These are phyloP conservation scores for Bassia scoparia DNA, from an alignment of 148 eudicot species.

Conservation along the genomic window DNA sequence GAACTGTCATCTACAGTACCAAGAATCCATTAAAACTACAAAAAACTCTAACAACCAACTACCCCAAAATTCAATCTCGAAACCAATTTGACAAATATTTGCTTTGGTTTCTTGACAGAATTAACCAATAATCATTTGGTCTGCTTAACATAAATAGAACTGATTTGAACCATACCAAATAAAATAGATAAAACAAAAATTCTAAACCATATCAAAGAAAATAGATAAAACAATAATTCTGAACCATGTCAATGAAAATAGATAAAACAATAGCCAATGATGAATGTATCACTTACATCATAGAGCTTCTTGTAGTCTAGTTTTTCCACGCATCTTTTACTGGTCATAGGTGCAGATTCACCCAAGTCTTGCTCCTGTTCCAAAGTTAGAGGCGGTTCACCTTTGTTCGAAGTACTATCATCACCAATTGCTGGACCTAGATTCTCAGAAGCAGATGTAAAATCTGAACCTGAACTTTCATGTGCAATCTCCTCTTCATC, in stretches of 20 bases:
- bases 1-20: not conserved
- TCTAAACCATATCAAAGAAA: not conserved
- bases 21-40: not conserved
- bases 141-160: not conserved
- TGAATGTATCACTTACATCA: constrained; percentile 61
- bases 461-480: constrained; percentile 79
- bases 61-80: not conserved
- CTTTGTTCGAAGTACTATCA: constrained; percentile 25
- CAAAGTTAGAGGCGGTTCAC: constrained; percentile 26
- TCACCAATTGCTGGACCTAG: constrained; percentile 39
- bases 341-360: constrained; percentile 38
- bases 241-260: not conserved
- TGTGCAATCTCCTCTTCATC: constrained; percentile 42
- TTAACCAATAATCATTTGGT: not conserved
- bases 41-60: not conserved
- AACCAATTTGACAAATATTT: not conserved
- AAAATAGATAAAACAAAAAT: not conserved
- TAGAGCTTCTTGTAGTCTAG: constrained; percentile 89
- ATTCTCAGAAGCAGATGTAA: constrained; percentile 86
- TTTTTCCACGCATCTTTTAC: constrained; percentile 57
- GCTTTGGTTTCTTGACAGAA: constrained; percentile 1
- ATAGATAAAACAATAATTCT: not conserved
- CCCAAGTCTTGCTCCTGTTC: constrained; percentile 32
- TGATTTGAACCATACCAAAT: not conserved
- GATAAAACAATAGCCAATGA: not conserved